Percentiles rank a stretch among this genome's conserved stretches.
Conservation (phyloP, 2,329 filamentous ascomycete species). For the Metarhizium album region DNA sequence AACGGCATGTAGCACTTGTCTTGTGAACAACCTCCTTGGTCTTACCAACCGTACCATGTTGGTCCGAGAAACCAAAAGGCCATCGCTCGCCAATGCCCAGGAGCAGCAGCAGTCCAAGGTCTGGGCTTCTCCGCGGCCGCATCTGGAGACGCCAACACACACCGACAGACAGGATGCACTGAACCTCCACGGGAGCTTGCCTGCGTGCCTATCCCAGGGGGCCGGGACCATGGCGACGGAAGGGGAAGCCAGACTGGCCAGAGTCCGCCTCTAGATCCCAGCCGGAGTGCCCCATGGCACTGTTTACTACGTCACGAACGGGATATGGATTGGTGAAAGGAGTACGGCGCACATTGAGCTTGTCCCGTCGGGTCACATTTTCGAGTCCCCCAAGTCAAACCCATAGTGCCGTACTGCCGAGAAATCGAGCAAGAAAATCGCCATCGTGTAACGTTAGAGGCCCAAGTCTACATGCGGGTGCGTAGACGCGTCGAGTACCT, state of each 20-base stretch:
- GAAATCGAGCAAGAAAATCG: conserved; percentile 7
- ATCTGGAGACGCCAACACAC: too few relatives aligned
- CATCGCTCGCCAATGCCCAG: too few relatives aligned
- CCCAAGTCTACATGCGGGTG: conserved; percentile 15
- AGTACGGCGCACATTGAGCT: conserved; percentile 13
- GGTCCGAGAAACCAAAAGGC: too few relatives aligned
- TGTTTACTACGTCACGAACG: conserved; percentile 14
- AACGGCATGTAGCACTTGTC: too few relatives aligned
- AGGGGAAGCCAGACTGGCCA: conserved; percentile 11
- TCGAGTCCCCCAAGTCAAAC: conserved; percentile 14
- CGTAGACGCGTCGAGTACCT: too few relatives aligned
- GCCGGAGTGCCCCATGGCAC: conserved; percentile 6
- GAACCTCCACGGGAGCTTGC: not conserved
- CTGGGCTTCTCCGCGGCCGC: too few relatives aligned
- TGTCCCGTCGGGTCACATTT: conserved; percentile 13
- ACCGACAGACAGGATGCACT: not conserved
- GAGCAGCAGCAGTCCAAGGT: too few relatives aligned
- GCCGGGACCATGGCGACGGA: conserved; percentile 13
- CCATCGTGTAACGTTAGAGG: conserved; percentile 10
- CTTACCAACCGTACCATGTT: too few relatives aligned
- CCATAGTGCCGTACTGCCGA: conserved; percentile 13
- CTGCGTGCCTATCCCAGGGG: conserved; percentile 10
- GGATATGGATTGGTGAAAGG: conserved; percentile 9
- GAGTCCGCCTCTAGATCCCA: conserved; percentile 14
- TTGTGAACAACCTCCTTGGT: too few relatives aligned